These are phyloP conservation scores for Torulaspora microellipsoides DNA, from an alignment of 805 yeast species.

Conservation along the genomic window DNA sequence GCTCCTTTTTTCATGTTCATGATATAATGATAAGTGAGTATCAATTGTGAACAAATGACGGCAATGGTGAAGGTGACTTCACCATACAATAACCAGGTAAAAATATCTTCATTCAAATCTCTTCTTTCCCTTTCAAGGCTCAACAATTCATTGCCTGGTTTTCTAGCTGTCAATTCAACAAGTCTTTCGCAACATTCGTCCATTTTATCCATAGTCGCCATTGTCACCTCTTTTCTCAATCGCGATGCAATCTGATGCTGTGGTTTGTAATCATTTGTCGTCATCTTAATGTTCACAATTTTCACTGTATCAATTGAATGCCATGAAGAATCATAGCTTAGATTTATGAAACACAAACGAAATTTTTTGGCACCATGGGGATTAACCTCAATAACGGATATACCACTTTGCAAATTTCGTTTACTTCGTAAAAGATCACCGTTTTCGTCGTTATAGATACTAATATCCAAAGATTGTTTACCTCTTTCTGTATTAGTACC, in stretches of 20 bases:
- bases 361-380: conserved; percentile 9
- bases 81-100: conserved; percentile 12
- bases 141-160: conserved; percentile 8
- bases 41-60: conserved; percentile 1
- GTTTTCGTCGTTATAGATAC: conserved; percentile 8
- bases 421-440: conserved; percentile 20
- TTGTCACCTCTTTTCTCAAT: conserved; percentile 1
- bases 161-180: neutral
- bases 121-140: conserved; percentile 15
- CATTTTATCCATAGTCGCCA: conserved; percentile 5
- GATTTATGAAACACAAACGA: conserved; percentile 31
- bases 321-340: conserved; percentile 37
- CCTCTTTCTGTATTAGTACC: conserved; percentile 25
- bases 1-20: neutral
- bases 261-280: conserved; percentile 6
- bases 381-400: conserved; percentile 15
- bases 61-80: conserved; percentile 5
- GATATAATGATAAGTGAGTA: neutral
- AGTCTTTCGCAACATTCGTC: conserved; percentile 2
- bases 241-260: conserved; percentile 3
- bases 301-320: conserved; percentile 24
- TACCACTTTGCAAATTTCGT: conserved; percentile 15
- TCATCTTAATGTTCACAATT: conserved; percentile 18
- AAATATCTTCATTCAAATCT: conserved; percentile 14
- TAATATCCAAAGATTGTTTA: conserved; percentile 21